Conservation (phyloP, 2,329 filamentous ascomycete species). For the Exophiala xenobiotica region DNA sequence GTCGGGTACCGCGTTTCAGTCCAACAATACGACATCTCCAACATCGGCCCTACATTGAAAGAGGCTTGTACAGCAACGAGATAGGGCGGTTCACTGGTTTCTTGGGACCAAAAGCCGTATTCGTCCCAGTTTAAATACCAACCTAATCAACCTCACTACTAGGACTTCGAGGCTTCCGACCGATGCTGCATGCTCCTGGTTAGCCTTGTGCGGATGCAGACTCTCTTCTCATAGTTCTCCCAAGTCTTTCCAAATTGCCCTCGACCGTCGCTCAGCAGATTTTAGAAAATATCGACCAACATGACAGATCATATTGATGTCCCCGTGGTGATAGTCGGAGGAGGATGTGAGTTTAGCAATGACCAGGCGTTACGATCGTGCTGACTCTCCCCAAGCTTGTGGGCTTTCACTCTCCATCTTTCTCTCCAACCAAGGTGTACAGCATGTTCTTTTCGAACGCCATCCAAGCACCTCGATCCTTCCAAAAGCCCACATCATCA, state of each 20-base stretch:
- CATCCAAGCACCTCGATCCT: constrained; percentile 35
- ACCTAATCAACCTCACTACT: too few relatives aligned
- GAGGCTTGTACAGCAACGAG: background rate
- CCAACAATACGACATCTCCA: background rate
- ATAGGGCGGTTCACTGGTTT: too few relatives aligned
- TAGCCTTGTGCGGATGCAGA: background rate
- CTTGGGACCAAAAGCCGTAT: background rate
- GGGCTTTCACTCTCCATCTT: constrained; percentile 35
- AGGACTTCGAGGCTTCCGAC: too few relatives aligned
- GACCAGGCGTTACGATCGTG: background rate
- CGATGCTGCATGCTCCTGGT: too few relatives aligned
- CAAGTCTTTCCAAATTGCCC: background rate
- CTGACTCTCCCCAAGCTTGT: constrained; percentile 10
- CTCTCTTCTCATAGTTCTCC: background rate
- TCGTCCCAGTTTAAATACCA: background rate
- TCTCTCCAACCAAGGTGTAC: constrained; percentile 32
- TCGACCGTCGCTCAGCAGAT: too few relatives aligned
- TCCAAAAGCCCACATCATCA: constrained; percentile 36
- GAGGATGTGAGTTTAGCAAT: constrained; percentile 22
- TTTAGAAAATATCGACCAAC: background rate
- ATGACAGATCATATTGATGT: background rate
- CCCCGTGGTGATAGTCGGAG: constrained; percentile 34
- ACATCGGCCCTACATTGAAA: background rate
- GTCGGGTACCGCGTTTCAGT: background rate
- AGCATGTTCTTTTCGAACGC: constrained; percentile 34